Conservation (phyloP, 208 protist genomes). For the Leishmania gerbilli region DNA sequence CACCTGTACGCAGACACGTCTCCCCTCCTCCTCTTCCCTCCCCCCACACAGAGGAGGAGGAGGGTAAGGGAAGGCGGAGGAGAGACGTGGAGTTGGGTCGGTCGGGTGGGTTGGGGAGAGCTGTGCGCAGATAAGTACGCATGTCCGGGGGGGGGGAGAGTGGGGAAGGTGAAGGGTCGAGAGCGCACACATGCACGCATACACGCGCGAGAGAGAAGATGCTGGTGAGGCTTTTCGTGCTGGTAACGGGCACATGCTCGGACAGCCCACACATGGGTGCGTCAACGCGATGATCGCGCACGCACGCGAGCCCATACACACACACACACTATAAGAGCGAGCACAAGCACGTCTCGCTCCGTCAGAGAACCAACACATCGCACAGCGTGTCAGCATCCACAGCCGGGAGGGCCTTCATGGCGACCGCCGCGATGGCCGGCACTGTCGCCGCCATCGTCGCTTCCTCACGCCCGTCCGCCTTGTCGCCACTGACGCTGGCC, state of each 20-base stretch:
- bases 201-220: background rate
- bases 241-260: background rate
- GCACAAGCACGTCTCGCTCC: background rate
- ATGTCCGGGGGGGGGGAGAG: no score
- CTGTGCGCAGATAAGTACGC: no score
- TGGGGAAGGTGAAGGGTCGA: no score
- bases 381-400: constrained; percentile 29
- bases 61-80: background rate
- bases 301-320: no score
- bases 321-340: no score
- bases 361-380: constrained; percentile 48
- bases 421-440: constrained; percentile 15
- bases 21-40: background rate
- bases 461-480: background rate
- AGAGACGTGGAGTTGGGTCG: background rate
- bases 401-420: constrained; percentile 17
- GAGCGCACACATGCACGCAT: constrained; percentile 4
- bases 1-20: background rate
- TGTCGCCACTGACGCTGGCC: background rate
- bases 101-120: no score
- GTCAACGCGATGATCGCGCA: background rate
- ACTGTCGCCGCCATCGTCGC: constrained; percentile 17
- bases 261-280: background rate
- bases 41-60: background rate
- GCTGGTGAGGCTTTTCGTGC: background rate